Evolutionary conservation across 2,329 filamentous ascomycete species (phyloP).

Genomic region (Dactylonectria macrodidyma): DNA sequence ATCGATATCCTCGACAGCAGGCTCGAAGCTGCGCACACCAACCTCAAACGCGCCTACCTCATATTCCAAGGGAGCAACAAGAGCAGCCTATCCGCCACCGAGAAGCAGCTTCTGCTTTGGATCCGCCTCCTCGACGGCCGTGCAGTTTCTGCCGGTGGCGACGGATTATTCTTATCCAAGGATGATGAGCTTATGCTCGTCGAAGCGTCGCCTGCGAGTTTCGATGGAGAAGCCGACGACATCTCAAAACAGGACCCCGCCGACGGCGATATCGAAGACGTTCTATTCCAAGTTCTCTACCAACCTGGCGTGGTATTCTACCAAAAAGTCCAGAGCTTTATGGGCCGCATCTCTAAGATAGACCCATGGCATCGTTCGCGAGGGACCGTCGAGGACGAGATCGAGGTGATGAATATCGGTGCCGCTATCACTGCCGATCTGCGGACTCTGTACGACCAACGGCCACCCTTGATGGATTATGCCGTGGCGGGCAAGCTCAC

Average conservation of each 20-base stretch:
- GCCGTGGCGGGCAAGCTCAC: constrained; percentile 67
- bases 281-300: constrained; percentile 68
- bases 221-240: constrained; percentile 50
- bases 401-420: constrained; percentile 69
- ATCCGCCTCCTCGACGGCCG: constrained; percentile 69
- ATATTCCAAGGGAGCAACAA: constrained; percentile 61
- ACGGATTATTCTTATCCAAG: constrained; percentile 66
- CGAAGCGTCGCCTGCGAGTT: constrained; percentile 59
- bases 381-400: constrained; percentile 71
- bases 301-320: constrained; percentile 71
- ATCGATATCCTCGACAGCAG: constrained; percentile 63
- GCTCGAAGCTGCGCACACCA: constrained; percentile 62
- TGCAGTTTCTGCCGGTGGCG: constrained; percentile 69
- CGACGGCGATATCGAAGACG: constrained; percentile 62
- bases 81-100: constrained; percentile 54
- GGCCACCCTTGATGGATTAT: constrained; percentile 70
- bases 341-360: constrained; percentile 70
- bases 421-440: constrained; percentile 66
- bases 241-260: constrained; percentile 39
- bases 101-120: constrained; percentile 68
- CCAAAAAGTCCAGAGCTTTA: constrained; percentile 71
- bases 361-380: constrained; percentile 70
- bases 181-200: constrained; percentile 63
- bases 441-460: constrained; percentile 63
- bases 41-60: constrained; percentile 64